Percentiles rank a stretch among this genome's conserved stretches.
phyloP scores from a whole-genome alignment of 768 basidiomycete species.

The Boletus reticuloceps region DNA sequence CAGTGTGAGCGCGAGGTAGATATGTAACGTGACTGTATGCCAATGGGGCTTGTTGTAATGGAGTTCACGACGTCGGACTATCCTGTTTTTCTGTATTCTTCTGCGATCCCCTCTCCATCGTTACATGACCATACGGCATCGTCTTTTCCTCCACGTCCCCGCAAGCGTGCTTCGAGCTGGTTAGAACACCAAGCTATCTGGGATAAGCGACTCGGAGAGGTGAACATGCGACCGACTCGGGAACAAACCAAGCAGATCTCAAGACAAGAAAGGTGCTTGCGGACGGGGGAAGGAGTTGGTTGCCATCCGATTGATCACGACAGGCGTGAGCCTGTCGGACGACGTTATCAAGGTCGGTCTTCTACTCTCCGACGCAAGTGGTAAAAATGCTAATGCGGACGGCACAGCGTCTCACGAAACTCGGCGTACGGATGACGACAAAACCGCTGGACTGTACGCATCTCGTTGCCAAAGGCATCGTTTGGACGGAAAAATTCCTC shows the following conservation, averaged over 20 bases:
- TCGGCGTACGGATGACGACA: constrained; percentile 65
- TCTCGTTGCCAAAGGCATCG: constrained; percentile 63
- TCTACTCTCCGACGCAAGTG: background rate
- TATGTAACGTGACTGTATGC: too few species aligned
- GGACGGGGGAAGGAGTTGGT: background rate
- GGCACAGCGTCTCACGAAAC: constrained; percentile 52
- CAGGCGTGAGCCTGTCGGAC: constrained; percentile 57
- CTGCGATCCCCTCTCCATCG: too few species aligned
- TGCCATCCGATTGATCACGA: constrained; percentile 59
- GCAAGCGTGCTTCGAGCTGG: too few species aligned
- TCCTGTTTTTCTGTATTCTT: too few species aligned
- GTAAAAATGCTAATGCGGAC: background rate
- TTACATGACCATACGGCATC: too few species aligned
- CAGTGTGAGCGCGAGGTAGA: too few species aligned
- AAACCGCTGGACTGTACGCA: constrained; percentile 74
- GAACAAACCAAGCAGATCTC: background rate
- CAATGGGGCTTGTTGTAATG: too few species aligned
- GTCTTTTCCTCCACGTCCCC: too few species aligned
- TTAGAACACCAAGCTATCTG: too few species aligned
- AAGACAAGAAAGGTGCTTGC: constrained; percentile 11
- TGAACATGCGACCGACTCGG: background rate
- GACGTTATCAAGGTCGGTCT: constrained; percentile 55
- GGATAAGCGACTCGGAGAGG: too few species aligned
- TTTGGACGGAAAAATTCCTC: constrained; percentile 87
- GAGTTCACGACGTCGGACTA: too few species aligned